phyloP scores from a whole-genome alignment of 345 rosid species.

The Brassica incana region DNA sequence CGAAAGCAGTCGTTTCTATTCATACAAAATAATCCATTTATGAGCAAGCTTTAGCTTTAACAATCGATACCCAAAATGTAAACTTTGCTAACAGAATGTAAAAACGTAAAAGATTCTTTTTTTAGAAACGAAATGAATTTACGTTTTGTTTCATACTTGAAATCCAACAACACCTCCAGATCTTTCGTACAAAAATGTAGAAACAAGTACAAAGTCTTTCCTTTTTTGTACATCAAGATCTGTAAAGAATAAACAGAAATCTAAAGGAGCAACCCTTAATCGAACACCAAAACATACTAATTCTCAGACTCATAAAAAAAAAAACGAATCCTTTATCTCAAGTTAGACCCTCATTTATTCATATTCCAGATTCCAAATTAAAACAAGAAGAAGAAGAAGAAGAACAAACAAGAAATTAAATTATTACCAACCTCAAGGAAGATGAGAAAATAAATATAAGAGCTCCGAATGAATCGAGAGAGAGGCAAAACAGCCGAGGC shows the following conservation, averaged over 20 bases:
- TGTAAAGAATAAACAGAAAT: not conserved
- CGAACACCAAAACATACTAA: not conserved
- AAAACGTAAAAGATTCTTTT: not conserved
- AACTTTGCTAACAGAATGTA: slow-evolving; percentile 4
- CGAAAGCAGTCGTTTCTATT: not conserved
- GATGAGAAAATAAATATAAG: not conserved
- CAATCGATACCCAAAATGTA: slow-evolving; percentile 1
- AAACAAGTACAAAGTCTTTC: not conserved
- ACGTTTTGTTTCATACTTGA: too few species aligned
- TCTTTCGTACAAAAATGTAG: not conserved
- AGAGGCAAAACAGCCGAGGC: not conserved
- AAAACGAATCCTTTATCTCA: not conserved
- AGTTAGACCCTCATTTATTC: not conserved
- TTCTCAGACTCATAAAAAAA: slow-evolving; percentile 2
- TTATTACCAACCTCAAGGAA: slow-evolving; percentile 19
- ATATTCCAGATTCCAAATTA: slow-evolving; percentile 4
- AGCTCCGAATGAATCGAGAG: not conserved
- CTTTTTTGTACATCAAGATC: not conserved
- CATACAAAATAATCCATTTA: not conserved
- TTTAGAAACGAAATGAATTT: too few species aligned
- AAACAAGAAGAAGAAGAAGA: not conserved
- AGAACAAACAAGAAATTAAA: not conserved
- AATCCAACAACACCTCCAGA: not conserved
- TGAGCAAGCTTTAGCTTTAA: slow-evolving; percentile 5
- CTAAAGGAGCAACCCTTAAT: not conserved